Evolutionary conservation across 371 early-diverging fungal genomes (phyloP), one percentile per base, ranked within the genome.

Genomic region (Sporodiniella umbellata): DNA sequence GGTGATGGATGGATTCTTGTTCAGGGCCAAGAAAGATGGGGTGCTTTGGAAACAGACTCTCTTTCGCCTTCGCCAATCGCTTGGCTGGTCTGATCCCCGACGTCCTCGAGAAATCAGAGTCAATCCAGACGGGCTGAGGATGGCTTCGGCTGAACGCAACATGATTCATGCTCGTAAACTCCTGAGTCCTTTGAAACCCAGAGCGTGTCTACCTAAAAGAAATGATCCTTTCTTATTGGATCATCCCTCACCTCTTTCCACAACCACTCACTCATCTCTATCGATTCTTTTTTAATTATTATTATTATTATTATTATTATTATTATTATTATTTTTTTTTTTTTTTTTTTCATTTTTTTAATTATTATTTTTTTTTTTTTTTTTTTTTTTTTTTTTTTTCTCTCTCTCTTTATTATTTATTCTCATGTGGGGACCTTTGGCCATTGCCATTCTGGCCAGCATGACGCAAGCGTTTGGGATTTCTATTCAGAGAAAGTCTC

Each of bases 401-500:
- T 48, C 28, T 33, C 17, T 25, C 33, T 48, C 39, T 40, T 18
- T 33, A 19, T 10, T 47, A 26, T 53, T 52, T 14, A 48, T 38
- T 46, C 22, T 38, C 56, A 38, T 75, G 40, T 75, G 69, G 71
- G 62, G 68, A 37, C 69, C 71, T 19, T 51, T 66, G 26, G 60
- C 53, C 12, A 62, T 75, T 7, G 70, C 75, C 12, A 42, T 75
- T 1, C 12, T 62, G 1, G 70, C 75, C 23, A 75, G 70, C 35
- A 51, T 68, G 1, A 52, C 70, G 25, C 75, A 75, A 44, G 56
- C 89, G 8, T 80, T 89, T 25, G 87, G 87, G 2, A 66, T 89
- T 66, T 83, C 89, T 4, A 76, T 87, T 47, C 89, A 89, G 49
- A 70, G 86, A 17, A 85, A 85, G 60, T 83, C 84, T 3, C 83